Conservation (phyloP, 228 moss, liverwort and hornwort genomes). For the Sphagnum fallax region DNA sequence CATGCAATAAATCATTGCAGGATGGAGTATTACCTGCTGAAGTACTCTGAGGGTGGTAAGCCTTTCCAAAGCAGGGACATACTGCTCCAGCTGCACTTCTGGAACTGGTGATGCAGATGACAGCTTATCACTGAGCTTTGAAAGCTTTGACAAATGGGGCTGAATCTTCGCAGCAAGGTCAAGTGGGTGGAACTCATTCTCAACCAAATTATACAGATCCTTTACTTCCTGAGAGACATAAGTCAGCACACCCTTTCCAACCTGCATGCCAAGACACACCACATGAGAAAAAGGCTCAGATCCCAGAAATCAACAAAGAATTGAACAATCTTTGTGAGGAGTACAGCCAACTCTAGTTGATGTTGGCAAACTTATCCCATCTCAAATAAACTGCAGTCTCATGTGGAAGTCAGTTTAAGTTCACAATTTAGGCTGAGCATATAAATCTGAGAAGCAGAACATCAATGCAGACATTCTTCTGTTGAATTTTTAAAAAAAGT, state of each 20-base stretch:
- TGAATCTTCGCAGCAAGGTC: conserved; percentile 71
- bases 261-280: conserved; percentile 19
- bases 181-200: conserved; percentile 87
- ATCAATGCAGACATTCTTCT: no score
- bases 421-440: no score
- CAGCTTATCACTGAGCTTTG: conserved; percentile 80
- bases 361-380: no score
- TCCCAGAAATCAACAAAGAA: no score
- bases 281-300: no score
- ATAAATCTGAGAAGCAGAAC: no score
- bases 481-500: no score
- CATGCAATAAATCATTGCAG: no score
- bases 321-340: no score
- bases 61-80: conserved; percentile 74
- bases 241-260: conserved; percentile 90
- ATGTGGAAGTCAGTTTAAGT: no score
- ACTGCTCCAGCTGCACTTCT: conserved; percentile 95
- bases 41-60: conserved; percentile 86
- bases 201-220: conserved; percentile 72
- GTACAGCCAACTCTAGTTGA: no score
- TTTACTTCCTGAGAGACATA: conserved; percentile 87
- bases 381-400: no score
- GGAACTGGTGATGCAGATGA: conserved; percentile 95
- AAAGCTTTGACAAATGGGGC: conserved; percentile 57
- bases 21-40: conserved; percentile 55